These are phyloP conservation scores for Fonsecaea nubica DNA, from an alignment of 2,329 filamentous ascomycete species.

Conservation along the genomic window DNA sequence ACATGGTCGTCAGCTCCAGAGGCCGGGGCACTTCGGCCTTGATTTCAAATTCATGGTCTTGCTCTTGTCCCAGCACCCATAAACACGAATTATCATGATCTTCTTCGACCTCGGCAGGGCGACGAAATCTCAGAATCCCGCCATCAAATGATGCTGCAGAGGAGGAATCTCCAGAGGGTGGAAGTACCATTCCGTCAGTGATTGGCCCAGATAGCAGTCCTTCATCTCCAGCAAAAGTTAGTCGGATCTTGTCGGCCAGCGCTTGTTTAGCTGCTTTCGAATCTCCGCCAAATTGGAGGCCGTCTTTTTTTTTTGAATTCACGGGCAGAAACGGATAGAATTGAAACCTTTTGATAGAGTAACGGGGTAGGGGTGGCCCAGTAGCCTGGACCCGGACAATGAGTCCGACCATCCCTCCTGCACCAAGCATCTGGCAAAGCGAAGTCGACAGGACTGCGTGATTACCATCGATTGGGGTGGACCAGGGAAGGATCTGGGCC, in stretches of 20 bases:
- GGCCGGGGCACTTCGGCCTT: slow-evolving; percentile 75
- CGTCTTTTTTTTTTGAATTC: slow-evolving; percentile 64
- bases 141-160: slow-evolving; percentile 74
- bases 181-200: slow-evolving; percentile 84
- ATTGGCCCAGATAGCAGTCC: slow-evolving; percentile 81
- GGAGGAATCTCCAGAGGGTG: slow-evolving; percentile 63
- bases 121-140: slow-evolving; percentile 75
- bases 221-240: slow-evolving; percentile 61
- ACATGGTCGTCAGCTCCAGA: slow-evolving; percentile 52
- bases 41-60: slow-evolving; percentile 75
- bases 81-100: slow-evolving; percentile 42
- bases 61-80: slow-evolving; percentile 82
- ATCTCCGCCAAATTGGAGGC: slow-evolving; percentile 85
- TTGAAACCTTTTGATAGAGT: slow-evolving; percentile 71
- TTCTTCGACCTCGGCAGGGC: slow-evolving; percentile 45
- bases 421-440: slow-evolving; percentile 76
- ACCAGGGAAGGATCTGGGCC: slow-evolving; percentile 77
- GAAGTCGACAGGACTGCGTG: slow-evolving; percentile 79
- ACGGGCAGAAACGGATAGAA: slow-evolving; percentile 77
- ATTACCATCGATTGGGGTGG: slow-evolving; percentile 82
- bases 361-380: slow-evolving; percentile 71
- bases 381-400: slow-evolving; percentile 87
- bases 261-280: slow-evolving; percentile 83
- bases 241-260: slow-evolving; percentile 70
- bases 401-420: slow-evolving; percentile 77